A percentile compares a stretch with the other conserved stretches of the same genome.
Conservation (phyloP, 768 basidiomycete species). For the Phaeolepiota aurea region DNA sequence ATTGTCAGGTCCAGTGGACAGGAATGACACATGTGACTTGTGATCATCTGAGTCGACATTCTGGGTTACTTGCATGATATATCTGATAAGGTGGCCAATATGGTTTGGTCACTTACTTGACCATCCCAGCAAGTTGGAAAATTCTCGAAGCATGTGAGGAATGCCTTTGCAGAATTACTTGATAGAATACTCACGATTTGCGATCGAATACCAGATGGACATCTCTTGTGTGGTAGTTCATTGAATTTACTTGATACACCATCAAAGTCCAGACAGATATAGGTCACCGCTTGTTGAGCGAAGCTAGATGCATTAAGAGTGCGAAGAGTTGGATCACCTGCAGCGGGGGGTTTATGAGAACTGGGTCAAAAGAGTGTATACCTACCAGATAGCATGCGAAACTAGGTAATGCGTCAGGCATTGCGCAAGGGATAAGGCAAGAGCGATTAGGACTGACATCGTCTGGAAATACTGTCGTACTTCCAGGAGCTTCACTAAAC, state of each 20-base stretch:
- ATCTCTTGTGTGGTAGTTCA: slow-evolving; percentile 21
- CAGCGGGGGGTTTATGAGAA: too few relatives aligned
- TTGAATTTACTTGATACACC: slow-evolving; percentile 19
- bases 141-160: slow-evolving; percentile 16
- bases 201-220: slow-evolving; percentile 30
- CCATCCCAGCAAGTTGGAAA: slow-evolving; percentile 38
- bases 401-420: slow-evolving; percentile 18
- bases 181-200: slow-evolving; percentile 28
- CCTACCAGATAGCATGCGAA: slow-evolving; percentile 34
- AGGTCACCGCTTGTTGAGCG: slow-evolving; percentile 27
- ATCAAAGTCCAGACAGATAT: slow-evolving; percentile 26
- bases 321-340: slow-evolving; percentile 24
- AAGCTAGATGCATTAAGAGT: slow-evolving; percentile 25
- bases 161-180: too few relatives aligned
- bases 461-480: slow-evolving; percentile 32
- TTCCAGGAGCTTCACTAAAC: slow-evolving; percentile 24
- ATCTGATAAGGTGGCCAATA: neutral
- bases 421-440: slow-evolving; percentile 3
- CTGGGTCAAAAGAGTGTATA: too few relatives aligned
- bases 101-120: too few relatives aligned
- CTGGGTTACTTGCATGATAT: too few relatives aligned
- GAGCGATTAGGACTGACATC: slow-evolving; percentile 17
- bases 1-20: slow-evolving; percentile 24
- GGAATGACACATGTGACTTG: slow-evolving; percentile 30
- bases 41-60: slow-evolving; percentile 31